A percentile compares a stretch with the other conserved stretches of the same genome.
These are phyloP conservation scores for Psilocybe cyanescens DNA, from an alignment of 768 basidiomycete genomes.

Conservation along the genomic window DNA sequence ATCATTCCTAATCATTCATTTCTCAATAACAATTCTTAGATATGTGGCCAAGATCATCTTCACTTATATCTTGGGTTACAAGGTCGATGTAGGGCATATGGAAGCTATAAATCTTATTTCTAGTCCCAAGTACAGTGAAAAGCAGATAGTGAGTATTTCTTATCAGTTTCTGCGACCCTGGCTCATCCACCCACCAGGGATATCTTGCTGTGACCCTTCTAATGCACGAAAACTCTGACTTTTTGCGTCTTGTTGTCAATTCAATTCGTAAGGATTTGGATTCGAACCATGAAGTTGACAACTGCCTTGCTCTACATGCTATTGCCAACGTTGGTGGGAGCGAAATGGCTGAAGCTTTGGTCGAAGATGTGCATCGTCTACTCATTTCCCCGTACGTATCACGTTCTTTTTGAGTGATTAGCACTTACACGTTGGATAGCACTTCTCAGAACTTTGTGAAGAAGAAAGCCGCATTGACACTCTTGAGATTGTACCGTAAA, in stretches of 20 bases:
- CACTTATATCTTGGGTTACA: constrained; percentile 98
- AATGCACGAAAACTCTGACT: constrained; percentile 99
- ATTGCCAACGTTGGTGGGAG: constrained; percentile 98
- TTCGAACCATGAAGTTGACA: constrained; percentile 91
- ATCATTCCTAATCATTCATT: neutral
- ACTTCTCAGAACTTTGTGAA: constrained; percentile 96
- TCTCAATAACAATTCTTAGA: constrained; percentile 40
- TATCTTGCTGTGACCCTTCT: constrained; percentile 96
- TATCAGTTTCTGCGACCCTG: constrained; percentile 1
- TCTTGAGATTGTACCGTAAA: constrained; percentile 93
- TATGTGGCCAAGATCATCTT: constrained; percentile 99
- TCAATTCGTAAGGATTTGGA: constrained; percentile 98
- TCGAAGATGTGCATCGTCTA: constrained; percentile 91
- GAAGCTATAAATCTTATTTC: constrained; percentile 98
- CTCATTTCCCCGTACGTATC: constrained; percentile 87
- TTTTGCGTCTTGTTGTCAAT: constrained; percentile 95
- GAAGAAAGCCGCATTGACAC: constrained; percentile 96
- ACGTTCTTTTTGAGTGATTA: neutral
- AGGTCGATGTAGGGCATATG: constrained; percentile 99
- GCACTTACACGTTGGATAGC: constrained; percentile 43
- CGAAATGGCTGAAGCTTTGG: constrained; percentile 97
- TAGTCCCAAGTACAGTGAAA: constrained; percentile 94
- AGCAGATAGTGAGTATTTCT: constrained; percentile 83
- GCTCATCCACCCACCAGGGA: constrained; percentile 57
- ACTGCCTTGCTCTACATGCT: constrained; percentile 95